Conservation (phyloP, 441 rosid genomes). For the Adansonia gregorii region DNA sequence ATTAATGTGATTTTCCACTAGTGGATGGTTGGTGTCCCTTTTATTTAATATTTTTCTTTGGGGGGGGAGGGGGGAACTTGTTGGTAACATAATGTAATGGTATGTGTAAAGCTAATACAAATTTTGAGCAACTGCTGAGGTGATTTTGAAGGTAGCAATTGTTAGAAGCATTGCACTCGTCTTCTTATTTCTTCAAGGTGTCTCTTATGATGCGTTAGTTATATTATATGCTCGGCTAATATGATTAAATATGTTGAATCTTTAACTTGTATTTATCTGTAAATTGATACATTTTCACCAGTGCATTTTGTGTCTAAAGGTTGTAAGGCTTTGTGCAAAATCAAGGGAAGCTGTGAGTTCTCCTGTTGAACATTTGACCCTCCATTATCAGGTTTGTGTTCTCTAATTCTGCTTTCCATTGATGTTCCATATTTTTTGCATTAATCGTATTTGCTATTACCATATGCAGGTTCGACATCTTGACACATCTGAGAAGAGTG, state of each 20-base stretch:
- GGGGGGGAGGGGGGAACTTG: neutral
- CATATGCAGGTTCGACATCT: constrained; percentile 89
- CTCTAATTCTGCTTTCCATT: constrained; percentile 19
- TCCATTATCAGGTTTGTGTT: constrained; percentile 91
- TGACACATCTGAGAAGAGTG: constrained; percentile 98
- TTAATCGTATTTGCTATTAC: constrained; percentile 30
- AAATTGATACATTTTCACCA: neutral
- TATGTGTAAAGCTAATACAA: neutral
- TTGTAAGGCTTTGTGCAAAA: constrained; percentile 97
- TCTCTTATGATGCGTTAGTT: constrained; percentile 8
- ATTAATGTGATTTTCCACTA: neutral
- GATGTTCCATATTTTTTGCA: neutral
- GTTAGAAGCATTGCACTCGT: neutral
- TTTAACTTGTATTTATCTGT: constrained; percentile 18
- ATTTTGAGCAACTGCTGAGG: neutral
- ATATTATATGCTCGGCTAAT: constrained; percentile 9
- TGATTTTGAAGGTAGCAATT: constrained; percentile 2
- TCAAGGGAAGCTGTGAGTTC: constrained; percentile 99
- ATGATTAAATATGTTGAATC: constrained; percentile 7
- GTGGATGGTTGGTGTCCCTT: constrained; percentile 4
- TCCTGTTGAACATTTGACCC: constrained; percentile 98
- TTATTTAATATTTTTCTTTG: neutral
- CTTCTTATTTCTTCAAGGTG: neutral
- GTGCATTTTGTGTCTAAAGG: constrained; percentile 47
- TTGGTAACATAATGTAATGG: constrained; percentile 16